A percentile compares a stretch with the other conserved stretches of the same genome.
Conservation (phyloP, 140 eudicot species). For the Artemisia princeps region DNA sequence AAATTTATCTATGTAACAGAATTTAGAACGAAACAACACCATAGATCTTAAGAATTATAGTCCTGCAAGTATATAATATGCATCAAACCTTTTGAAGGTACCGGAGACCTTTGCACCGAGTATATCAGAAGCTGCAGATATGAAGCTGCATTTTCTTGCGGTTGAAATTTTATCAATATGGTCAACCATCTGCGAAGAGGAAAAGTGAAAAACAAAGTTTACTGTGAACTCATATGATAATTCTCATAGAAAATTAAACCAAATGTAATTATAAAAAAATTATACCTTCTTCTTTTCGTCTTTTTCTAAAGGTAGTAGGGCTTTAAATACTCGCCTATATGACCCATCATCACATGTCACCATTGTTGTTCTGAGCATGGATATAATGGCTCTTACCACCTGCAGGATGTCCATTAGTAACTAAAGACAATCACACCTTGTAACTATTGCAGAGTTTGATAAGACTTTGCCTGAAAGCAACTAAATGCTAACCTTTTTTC, state of each 20-base stretch:
- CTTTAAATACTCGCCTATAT: conserved; percentile 73
- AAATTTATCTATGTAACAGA: too few species aligned
- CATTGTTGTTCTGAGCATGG: conserved; percentile 80
- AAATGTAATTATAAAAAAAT: not conserved
- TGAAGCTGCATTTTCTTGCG: conserved; percentile 71
- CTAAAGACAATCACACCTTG: conserved; percentile 13
- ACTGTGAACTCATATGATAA: not conserved
- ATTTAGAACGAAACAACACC: too few species aligned
- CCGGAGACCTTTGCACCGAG: conserved; percentile 85
- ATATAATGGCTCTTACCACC: conserved; percentile 73
- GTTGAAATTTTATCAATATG: conserved; percentile 77
- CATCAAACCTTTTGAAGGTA: conserved; percentile 76
- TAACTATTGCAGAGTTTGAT: not conserved
- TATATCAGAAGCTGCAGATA: conserved; percentile 79
- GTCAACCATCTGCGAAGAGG: conserved; percentile 57
- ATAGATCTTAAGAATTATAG: not conserved
- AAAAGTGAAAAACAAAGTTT: conserved; percentile 10
- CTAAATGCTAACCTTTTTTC: conserved; percentile 62
- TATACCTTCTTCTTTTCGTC: conserved; percentile 79
- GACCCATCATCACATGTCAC: conserved; percentile 78
- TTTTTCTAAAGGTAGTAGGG: conserved; percentile 65
- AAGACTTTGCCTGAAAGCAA: conserved; percentile 18
- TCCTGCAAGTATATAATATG: conserved; percentile 10
- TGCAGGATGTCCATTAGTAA: conserved; percentile 22
- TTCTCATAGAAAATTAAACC: not conserved